A percentile compares a stretch with the other conserved stretches of the same genome.
Conservation (phyloP, 495 filamentous ascomycete species). For the Trichoderma gamsii region DNA sequence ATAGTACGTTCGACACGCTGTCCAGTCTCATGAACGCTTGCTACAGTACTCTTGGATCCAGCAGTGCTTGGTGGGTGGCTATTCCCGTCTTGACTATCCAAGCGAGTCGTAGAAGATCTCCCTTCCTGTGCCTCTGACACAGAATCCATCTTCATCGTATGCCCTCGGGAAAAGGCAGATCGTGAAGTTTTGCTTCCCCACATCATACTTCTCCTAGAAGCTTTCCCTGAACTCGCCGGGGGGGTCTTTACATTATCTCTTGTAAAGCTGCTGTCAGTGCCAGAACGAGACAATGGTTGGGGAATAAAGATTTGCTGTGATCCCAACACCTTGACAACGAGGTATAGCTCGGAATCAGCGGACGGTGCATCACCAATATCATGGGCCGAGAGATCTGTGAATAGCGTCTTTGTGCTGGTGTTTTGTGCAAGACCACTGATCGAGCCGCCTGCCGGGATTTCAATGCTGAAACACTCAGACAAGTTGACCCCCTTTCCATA, state of each 20-base stretch:
- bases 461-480: constrained; percentile 76
- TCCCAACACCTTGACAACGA: constrained; percentile 76
- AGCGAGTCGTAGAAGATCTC: constrained; percentile 23
- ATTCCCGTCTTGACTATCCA: constrained; percentile 38
- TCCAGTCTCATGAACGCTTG: background rate
- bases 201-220: constrained; percentile 76
- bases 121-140: constrained; percentile 45
- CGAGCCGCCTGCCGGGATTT: constrained; percentile 66
- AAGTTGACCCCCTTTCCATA: constrained; percentile 57
- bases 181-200: constrained; percentile 58
- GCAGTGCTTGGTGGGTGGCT: constrained; percentile 49
- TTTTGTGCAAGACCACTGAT: constrained; percentile 52
- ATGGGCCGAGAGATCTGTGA: constrained; percentile 71
- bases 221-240: constrained; percentile 40
- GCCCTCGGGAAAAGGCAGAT: constrained; percentile 40
- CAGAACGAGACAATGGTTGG: constrained; percentile 43
- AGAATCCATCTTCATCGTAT: constrained; percentile 38
- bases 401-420: constrained; percentile 72
- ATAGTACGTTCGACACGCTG: constrained; percentile 53
- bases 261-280: constrained; percentile 33
- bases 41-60: constrained; percentile 34
- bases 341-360: constrained; percentile 62
- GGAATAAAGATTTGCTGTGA: constrained; percentile 46
- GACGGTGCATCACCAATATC: constrained; percentile 77
- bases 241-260: constrained; percentile 32